Conservation (phyloP, 2,329 filamentous ascomycete genomes). For the Calonectria hongkongensis region DNA sequence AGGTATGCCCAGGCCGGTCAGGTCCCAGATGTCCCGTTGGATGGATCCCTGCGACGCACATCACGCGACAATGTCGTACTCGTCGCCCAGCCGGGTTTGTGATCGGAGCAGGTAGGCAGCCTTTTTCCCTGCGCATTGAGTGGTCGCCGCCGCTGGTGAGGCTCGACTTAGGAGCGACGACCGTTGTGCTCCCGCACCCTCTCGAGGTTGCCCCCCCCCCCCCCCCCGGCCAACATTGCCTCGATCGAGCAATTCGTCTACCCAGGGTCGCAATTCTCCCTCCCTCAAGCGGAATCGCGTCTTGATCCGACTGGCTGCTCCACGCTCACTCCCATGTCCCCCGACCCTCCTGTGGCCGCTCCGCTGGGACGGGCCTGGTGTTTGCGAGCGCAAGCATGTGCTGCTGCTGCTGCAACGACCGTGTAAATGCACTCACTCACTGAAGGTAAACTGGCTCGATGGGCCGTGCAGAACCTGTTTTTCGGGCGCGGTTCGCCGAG, state of each 20-base stretch:
- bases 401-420: neutral
- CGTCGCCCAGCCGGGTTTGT: conserved; percentile 39
- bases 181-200: conserved; percentile 30
- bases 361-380: conserved; percentile 46
- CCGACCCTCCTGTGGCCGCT: conserved; percentile 44
- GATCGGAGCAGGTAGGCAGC: conserved; percentile 47
- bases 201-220: conserved; percentile 2
- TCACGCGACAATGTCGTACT: conserved; percentile 54
- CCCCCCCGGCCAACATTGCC: conserved; percentile 26
- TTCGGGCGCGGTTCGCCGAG: neutral
- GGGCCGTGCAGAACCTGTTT: neutral
- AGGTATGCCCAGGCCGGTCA: conserved; percentile 38
- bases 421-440: too few species aligned
- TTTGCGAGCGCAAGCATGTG: conserved; percentile 32
- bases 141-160: conserved; percentile 1
- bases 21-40: conserved; percentile 40
- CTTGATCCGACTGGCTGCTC: conserved; percentile 43
- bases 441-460: too few species aligned
- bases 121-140: conserved; percentile 32
- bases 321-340: conserved; percentile 33
- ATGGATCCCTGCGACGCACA: conserved; percentile 45
- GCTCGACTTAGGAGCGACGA: conserved; percentile 7
- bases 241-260: conserved; percentile 47
- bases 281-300: conserved; percentile 37
- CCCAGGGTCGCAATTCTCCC: conserved; percentile 22